Evolutionary conservation across 345 rosid genomes (phyloP).

Genomic region (Aquilaria malaccensis): DNA sequence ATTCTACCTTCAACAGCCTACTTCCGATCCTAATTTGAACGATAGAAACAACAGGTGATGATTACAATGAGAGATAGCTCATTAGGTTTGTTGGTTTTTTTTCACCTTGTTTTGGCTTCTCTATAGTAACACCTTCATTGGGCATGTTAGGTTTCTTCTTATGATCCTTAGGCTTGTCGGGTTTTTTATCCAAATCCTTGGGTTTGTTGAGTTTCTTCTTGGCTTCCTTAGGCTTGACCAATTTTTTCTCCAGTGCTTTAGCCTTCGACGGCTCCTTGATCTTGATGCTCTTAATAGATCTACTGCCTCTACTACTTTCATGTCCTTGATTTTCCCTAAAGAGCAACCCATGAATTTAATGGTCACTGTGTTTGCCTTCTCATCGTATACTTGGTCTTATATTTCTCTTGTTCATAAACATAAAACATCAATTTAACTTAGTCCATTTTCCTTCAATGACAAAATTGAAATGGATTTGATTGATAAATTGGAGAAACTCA

Average conservation of each 20-base stretch:
- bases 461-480: background rate
- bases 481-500: constrained; percentile 26
- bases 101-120: constrained; percentile 17
- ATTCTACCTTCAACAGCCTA: no score
- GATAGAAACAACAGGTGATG: no score
- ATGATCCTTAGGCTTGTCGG: constrained; percentile 11
- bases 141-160: background rate
- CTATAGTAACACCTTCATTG: background rate
- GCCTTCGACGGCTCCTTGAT: constrained; percentile 16
- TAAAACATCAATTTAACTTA: no score
- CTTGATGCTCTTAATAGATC: constrained; percentile 37
- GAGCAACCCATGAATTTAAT: constrained; percentile 66
- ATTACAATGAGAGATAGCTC: no score
- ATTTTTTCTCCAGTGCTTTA: background rate
- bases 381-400: constrained; percentile 48
- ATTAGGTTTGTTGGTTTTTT: background rate
- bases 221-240: background rate
- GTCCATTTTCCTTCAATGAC: no score
- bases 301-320: constrained; percentile 41
- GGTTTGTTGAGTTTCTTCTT: background rate
- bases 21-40: no score
- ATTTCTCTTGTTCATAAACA: constrained; percentile 47
- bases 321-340: constrained; percentile 51
- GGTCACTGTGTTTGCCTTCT: constrained; percentile 45
- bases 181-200: no score